A percentile compares a stretch with the other conserved stretches of the same genome.
Conservation (phyloP, 306 rosid genomes). For the Vigna unguiculata region DNA sequence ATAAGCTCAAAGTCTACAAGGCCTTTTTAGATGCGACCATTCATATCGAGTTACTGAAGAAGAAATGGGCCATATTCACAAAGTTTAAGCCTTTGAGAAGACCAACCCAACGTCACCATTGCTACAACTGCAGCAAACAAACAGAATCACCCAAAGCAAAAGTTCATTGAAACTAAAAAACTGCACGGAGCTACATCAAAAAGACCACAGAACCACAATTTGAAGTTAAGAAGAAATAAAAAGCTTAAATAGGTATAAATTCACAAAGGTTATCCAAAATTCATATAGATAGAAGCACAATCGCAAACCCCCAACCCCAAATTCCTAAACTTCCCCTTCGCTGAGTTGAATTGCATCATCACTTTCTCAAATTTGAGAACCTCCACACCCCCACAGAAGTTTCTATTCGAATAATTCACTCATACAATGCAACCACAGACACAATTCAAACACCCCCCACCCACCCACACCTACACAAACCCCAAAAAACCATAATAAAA, state of each 20-base stretch:
- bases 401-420: conserved; percentile 36
- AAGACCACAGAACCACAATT: conserved; percentile 20
- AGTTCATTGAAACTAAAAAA: conserved; percentile 5
- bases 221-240: neutral
- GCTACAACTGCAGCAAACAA: conserved; percentile 6
- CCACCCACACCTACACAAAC: conserved; percentile 35
- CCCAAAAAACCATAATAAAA: neutral
- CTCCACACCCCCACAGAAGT: neutral
- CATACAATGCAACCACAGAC: conserved; percentile 29
- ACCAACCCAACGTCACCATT: conserved; percentile 5
- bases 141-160: conserved; percentile 10
- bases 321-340: conserved; percentile 25
- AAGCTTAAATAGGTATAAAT: neutral
- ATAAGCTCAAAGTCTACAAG: conserved; percentile 3
- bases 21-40: neutral
- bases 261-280: conserved; percentile 29
- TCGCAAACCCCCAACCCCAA: conserved; percentile 18
- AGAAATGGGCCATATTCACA: neutral
- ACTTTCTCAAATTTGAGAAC: conserved; percentile 16
- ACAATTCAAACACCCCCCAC: conserved; percentile 35
- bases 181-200: neutral
- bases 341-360: neutral
- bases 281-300: conserved; percentile 12
- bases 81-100: neutral
- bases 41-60: conserved; percentile 3